Evolutionary conservation across 1,284 basidiomycete genomes (phyloP), one percentile per base, ranked within the genome.

Genomic region (Pyrrhoderma lamaoense): DNA sequence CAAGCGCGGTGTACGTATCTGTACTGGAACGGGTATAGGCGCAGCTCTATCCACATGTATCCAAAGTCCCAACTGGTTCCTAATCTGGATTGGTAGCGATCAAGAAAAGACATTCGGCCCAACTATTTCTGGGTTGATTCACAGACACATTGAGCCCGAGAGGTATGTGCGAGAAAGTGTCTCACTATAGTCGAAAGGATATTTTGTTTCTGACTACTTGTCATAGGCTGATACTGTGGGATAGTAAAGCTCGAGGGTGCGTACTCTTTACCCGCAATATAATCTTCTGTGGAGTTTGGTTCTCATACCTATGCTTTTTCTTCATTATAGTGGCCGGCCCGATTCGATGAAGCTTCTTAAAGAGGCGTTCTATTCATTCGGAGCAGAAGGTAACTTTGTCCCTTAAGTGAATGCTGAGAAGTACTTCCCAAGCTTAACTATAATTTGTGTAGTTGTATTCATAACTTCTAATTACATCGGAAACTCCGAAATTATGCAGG

Each of bases 401-500:
- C 27, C 27, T 31, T 31, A 23, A 21, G 11, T 43, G 4, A 23
- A 14, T 19, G 14, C 8, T 11, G 35, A 27, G 37, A 51, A 47
- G 27, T 31, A 5, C 27, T 31, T 31, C 11, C 27, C 16, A 40
- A 18, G 38, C 38, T 40, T 22, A 40, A 18, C 16, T 7, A 5
- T 40, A 40, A 31, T 22, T 40, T 40, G 7, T 19, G 31, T 58
- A 83, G 84, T 87, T 45, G 80, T 87, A 14, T 85, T 87, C 64
- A 85, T 87, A 64, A 87, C 84, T 14, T 86, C 84, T 16, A 87
- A 87, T 64, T 82, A 76, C 59, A 70, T 76, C 35, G 85, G 85
- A 36, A 86, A 87, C 64, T 69, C 73, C 4, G 83, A 86, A 63
- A 82, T 87, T 57, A 85, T 84, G 75, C 69, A 82, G 64, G 84